These are phyloP conservation scores for Lasiodiplodia gonubiensis DNA, from an alignment of 2,329 filamentous ascomycete genomes.

Conservation along the genomic window DNA sequence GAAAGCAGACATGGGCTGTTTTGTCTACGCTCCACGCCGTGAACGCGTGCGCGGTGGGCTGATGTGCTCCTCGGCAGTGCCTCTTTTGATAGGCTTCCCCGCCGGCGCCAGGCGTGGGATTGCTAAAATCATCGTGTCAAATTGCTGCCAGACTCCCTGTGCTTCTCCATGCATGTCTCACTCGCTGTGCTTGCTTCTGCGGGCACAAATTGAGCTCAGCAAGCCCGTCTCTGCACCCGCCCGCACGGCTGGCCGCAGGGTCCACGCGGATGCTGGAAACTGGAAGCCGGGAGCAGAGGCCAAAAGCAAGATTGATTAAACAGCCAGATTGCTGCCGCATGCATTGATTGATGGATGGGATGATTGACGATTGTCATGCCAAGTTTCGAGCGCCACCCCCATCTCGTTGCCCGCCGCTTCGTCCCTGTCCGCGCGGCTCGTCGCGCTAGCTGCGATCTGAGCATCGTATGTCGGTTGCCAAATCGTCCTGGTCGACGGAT, in stretches of 20 bases:
- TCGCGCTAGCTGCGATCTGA: constrained; percentile 18
- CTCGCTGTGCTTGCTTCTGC: constrained; percentile 13
- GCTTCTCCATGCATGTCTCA: constrained; percentile 24
- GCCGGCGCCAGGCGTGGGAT: background rate
- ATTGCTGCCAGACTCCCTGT: constrained; percentile 4
- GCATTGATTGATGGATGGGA: constrained; percentile 2
- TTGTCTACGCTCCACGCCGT: constrained; percentile 6
- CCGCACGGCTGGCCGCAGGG: constrained; percentile 24
- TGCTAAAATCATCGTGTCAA: constrained; percentile 24
- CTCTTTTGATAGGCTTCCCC: constrained; percentile 2
- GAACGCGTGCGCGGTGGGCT: constrained; percentile 7
- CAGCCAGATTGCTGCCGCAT: constrained; percentile 8
- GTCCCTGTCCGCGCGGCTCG: constrained; percentile 16
- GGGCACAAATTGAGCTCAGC: constrained; percentile 6
- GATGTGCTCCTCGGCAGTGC: background rate
- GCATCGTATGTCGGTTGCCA: constrained; percentile 18
- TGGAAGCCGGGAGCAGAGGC: constrained; percentile 3
- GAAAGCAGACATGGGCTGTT: constrained; percentile 2
- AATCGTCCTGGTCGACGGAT: constrained; percentile 33
- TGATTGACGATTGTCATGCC: constrained; percentile 6
- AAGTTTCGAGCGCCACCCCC: constrained; percentile 13
- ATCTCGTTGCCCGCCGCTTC: constrained; percentile 18
- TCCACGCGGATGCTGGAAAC: constrained; percentile 22
- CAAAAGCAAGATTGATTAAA: constrained; percentile 25
- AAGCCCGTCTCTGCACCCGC: constrained; percentile 16